A percentile compares a stretch with the other conserved stretches of the same genome.
Evolutionary conservation across 1,139 yeast species (phyloP).

Genomic region (Blastobotrys apis): DNA sequence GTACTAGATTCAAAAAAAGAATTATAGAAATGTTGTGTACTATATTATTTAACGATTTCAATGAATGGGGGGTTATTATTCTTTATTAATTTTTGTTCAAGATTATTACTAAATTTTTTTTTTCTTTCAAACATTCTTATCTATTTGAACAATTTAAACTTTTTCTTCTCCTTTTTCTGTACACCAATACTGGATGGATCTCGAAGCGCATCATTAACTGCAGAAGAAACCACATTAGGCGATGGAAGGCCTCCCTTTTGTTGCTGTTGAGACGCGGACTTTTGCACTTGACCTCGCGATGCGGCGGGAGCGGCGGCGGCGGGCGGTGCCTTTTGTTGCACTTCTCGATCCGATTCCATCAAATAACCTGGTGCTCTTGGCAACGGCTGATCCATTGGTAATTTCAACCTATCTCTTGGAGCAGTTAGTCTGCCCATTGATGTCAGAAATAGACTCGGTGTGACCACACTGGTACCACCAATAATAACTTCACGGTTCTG

Average conservation of each 20-base stretch:
- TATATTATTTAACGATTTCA: too few species aligned
- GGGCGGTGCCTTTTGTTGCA: conserved; percentile 10
- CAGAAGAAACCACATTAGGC: conserved; percentile 1
- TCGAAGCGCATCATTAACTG: conserved; percentile 6
- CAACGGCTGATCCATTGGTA: conserved; percentile 31
- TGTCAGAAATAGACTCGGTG: conserved; percentile 53
- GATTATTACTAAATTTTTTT: not conserved
- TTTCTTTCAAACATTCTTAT: not conserved
- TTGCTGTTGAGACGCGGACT: not conserved
- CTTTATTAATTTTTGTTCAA: too few species aligned
- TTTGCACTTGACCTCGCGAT: too few species aligned
- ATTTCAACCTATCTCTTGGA: conserved; percentile 29
- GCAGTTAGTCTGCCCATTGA: conserved; percentile 29
- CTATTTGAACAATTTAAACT: conserved; percentile 13
- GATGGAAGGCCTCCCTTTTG: not conserved
- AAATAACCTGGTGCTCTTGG: conserved; percentile 29
- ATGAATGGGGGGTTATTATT: too few species aligned
- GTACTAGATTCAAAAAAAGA: too few species aligned
- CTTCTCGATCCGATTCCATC: conserved; percentile 30
- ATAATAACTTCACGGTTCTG: conserved; percentile 70
- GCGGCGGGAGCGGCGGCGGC: conserved; percentile 12
- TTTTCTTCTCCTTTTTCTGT: conserved; percentile 12
- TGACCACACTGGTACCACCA: conserved; percentile 75
- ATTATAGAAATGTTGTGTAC: too few species aligned
- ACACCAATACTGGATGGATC: conserved; percentile 3